These are phyloP conservation scores for Sporodiniella umbellata DNA, from an alignment of 371 early-diverging fungal genomes.

Conservation along the genomic window DNA sequence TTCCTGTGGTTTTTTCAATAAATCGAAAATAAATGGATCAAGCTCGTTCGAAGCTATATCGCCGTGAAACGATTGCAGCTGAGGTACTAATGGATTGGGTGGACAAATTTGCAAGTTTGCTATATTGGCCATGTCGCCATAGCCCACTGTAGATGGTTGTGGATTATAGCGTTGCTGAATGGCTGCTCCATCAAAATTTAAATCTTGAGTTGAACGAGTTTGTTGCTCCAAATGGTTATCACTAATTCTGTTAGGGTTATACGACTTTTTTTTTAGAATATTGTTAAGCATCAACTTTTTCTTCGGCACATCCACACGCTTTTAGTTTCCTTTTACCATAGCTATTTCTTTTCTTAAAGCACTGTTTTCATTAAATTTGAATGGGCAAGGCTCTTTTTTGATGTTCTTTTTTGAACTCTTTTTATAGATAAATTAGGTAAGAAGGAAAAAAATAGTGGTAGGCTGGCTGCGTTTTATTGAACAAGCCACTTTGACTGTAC, in stretches of 20 bases:
- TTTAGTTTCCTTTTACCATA: no score
- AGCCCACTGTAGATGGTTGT: neutral
- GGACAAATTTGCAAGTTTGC: neutral
- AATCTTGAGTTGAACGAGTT: neutral
- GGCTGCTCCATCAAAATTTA: neutral
- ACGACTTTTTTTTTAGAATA: neutral
- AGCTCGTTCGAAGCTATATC: constrained; percentile 23
- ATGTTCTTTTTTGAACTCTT: no score
- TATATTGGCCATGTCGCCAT: neutral
- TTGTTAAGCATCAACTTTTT: no score
- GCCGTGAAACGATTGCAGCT: constrained; percentile 15
- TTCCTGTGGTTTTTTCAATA: constrained; percentile 70
- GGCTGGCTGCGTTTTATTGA: no score
- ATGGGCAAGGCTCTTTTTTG: no score
- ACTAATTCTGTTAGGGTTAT: neutral
- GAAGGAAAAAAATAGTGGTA: no score
- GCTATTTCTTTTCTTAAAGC: no score
- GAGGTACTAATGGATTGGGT: neutral
- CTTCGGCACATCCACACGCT: no score
- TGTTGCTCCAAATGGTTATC: neutral
- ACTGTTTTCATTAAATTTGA: no score
- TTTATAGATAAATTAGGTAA: no score
- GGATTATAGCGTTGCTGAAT: neutral
- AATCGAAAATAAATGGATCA: constrained; percentile 62
- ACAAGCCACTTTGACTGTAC: no score